Percentiles rank a stretch among this genome's conserved stretches.
Evolutionary conservation across 2,329 filamentous ascomycete species (phyloP).

Genomic region (Neonectria punicea): DNA sequence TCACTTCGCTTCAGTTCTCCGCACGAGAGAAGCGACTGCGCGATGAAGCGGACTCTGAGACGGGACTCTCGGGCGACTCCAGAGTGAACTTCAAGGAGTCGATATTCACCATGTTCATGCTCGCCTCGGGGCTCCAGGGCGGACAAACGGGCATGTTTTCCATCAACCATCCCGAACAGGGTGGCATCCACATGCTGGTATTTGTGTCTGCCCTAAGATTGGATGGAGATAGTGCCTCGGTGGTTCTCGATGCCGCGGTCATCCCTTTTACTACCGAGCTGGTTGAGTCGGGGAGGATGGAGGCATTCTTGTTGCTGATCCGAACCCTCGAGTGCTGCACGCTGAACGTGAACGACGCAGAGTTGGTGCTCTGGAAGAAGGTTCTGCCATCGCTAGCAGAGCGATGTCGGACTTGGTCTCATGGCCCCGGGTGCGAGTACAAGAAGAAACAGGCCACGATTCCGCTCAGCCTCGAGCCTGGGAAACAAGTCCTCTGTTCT

Average conservation of each 20-base stretch:
- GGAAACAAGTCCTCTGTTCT: conserved; percentile 54
- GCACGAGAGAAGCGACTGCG: conserved; percentile 53
- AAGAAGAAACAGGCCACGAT: conserved; percentile 45
- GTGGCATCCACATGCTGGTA: conserved; percentile 53
- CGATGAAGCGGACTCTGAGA: conserved; percentile 34
- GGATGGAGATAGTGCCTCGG: conserved; percentile 53
- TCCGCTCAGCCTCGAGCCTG: conserved; percentile 52
- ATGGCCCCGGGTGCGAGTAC: conserved; percentile 57
- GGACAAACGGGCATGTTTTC: conserved; percentile 57
- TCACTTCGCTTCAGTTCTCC: conserved; percentile 55
- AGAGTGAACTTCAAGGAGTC: conserved; percentile 61
- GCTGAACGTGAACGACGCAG: conserved; percentile 62
- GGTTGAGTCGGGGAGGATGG: conserved; percentile 46
- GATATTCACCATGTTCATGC: conserved; percentile 58
- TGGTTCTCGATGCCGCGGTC: conserved; percentile 60
- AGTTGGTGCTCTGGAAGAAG: conserved; percentile 65
- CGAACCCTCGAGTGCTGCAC: conserved; percentile 50
- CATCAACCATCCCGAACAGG: conserved; percentile 49
- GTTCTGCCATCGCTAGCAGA: conserved; percentile 57
- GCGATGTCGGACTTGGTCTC: conserved; percentile 60
- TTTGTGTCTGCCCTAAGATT: conserved; percentile 57
- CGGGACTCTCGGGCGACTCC: conserved; percentile 42
- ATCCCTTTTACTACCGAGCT: conserved; percentile 54
- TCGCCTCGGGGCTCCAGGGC: conserved; percentile 57
- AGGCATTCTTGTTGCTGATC: conserved; percentile 52